Evolutionary conservation across 768 basidiomycete genomes (phyloP).

Genomic region (Hysterangium stoloniferum): DNA sequence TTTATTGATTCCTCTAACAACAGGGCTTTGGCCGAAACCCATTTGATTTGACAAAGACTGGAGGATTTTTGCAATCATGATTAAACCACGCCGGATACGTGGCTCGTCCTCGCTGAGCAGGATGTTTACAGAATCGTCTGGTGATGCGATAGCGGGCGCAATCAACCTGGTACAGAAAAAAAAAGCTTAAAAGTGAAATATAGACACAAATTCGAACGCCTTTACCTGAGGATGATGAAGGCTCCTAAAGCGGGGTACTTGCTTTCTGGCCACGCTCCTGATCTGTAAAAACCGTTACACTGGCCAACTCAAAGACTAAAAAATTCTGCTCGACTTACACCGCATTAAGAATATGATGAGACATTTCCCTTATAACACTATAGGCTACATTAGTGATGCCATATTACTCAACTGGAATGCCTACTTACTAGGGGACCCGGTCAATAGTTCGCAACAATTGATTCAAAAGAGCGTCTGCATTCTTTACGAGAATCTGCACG

Average conservation of each 20-base stretch:
- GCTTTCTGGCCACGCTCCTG: constrained; percentile 67
- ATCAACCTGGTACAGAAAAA: constrained; percentile 54
- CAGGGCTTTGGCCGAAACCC: constrained; percentile 83
- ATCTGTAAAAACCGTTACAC: constrained; percentile 25
- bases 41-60: constrained; percentile 93
- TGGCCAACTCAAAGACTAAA: neutral
- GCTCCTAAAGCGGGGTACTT: constrained; percentile 81
- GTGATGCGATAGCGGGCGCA: constrained; percentile 82
- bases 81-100: constrained; percentile 69
- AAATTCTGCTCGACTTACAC: constrained; percentile 50
- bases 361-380: constrained; percentile 84
- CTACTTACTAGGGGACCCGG: neutral
- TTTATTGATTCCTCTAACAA: constrained; percentile 73
- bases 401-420: neutral
- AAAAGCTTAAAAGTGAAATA: neutral
- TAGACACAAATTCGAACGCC: constrained; percentile 7
- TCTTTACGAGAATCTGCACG: constrained; percentile 57
- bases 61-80: constrained; percentile 85
- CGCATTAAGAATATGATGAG: constrained; percentile 69
- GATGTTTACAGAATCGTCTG: constrained; percentile 75
- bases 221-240: constrained; percentile 84
- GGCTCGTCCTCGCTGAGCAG: constrained; percentile 35
- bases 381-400: neutral
- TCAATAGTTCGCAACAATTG: neutral
- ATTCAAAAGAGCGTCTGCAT: constrained; percentile 62